A percentile compares a stretch with the other conserved stretches of the same genome.
Conservation (phyloP, 306 rosid species). For the Leucaena leucocephala region DNA sequence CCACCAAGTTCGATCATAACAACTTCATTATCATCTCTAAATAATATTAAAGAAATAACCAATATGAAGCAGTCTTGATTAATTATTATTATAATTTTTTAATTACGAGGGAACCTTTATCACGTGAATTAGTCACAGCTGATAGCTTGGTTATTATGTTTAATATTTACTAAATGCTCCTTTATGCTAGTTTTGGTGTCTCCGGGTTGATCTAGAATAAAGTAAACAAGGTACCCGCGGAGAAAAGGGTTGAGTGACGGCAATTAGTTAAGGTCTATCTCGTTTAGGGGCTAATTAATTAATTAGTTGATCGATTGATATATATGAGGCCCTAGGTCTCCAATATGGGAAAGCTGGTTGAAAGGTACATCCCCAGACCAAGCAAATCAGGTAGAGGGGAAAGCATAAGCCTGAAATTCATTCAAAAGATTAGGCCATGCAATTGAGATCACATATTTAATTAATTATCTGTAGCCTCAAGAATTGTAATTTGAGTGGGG, state of each 20-base stretch:
- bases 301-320: slow-evolving; percentile 22
- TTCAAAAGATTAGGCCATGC: slow-evolving; percentile 20
- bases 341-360: slow-evolving; percentile 28
- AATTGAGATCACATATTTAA: background rate
- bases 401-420: slow-evolving; percentile 33
- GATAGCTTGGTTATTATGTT: background rate
- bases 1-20: slow-evolving; percentile 27
- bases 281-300: slow-evolving; percentile 29
- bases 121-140: background rate
- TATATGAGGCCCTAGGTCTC: slow-evolving; percentile 37
- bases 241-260: slow-evolving; percentile 32
- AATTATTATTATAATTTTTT: background rate
- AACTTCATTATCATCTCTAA: slow-evolving; percentile 9
- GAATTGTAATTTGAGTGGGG: slow-evolving; percentile 40
- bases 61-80: slow-evolving; percentile 8
- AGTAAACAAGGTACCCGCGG: background rate
- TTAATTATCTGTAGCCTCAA: slow-evolving; percentile 12
- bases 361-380: slow-evolving; percentile 39
- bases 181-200: background rate
- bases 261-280: slow-evolving; percentile 27
- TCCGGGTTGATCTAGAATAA: background rate
- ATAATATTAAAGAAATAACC: background rate
- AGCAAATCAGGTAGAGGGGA: slow-evolving; percentile 37
- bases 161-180: background rate
- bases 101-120: background rate